Evolutionary conservation across 176 grass and related monocot genomes (phyloP).

Genomic region (Tuctoria greenei): DNA sequence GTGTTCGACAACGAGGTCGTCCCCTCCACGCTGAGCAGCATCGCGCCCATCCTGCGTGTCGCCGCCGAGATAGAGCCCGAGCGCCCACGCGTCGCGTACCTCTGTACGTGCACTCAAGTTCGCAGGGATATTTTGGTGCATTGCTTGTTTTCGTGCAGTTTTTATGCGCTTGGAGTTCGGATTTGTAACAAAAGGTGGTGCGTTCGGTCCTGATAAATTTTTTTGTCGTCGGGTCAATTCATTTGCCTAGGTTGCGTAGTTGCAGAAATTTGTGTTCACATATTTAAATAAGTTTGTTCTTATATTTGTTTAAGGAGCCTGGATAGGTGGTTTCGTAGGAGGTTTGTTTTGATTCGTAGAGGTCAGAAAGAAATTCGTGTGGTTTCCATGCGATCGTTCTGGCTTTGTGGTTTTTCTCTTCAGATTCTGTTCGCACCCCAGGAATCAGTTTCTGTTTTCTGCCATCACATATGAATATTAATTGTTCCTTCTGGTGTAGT

Average conservation of each 20-base stretch:
- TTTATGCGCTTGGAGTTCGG: constrained; percentile 20
- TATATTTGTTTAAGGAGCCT: constrained; percentile 14
- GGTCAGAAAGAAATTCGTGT: background rate
- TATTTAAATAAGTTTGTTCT: background rate
- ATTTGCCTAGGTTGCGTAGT: background rate
- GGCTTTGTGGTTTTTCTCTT: background rate
- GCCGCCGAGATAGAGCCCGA: constrained; percentile 85
- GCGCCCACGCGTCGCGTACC: constrained; percentile 85
- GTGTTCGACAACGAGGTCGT: constrained; percentile 97
- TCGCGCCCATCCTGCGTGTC: constrained; percentile 86
- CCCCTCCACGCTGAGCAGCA: constrained; percentile 73
- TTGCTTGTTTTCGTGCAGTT: background rate
- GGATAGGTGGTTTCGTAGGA: constrained; percentile 2
- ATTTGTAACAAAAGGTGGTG: constrained; percentile 7
- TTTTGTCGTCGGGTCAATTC: background rate
- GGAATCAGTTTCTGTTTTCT: background rate
- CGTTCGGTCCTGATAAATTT: constrained; percentile 9
- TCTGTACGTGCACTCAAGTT: constrained; percentile 48
- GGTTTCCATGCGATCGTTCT: background rate
- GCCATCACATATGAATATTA: background rate
- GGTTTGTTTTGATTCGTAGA: constrained; percentile 13
- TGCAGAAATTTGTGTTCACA: background rate
- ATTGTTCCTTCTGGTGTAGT: background rate
- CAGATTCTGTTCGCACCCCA: background rate
- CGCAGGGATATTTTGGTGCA: background rate